phyloP scores from a whole-genome alignment of 2,329 filamentous ascomycete species.

The Arthrinium phaeospermum region DNA sequence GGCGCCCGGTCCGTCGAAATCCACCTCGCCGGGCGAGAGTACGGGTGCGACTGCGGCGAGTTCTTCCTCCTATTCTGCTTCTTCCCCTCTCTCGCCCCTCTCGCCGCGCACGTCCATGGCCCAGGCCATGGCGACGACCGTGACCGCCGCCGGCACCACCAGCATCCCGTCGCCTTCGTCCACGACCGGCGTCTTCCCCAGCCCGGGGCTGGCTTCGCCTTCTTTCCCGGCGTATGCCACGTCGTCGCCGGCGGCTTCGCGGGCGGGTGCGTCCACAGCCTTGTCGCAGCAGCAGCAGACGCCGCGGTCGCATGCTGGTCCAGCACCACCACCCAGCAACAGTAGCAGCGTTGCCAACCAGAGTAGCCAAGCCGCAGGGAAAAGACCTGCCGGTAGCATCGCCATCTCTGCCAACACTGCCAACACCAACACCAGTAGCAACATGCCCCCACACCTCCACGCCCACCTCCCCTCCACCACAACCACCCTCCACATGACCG shows the following conservation, averaged over 20 bases:
- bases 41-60: neutral
- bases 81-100: slow-evolving; percentile 15
- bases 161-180: slow-evolving; percentile 42
- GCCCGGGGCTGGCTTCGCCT: slow-evolving; percentile 32
- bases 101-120: slow-evolving; percentile 18
- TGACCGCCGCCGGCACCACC: slow-evolving; percentile 4
- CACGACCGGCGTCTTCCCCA: slow-evolving; percentile 21
- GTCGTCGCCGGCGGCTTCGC: neutral
- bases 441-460: slow-evolving; percentile 24
- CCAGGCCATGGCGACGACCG: slow-evolving; percentile 24
- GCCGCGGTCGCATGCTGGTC: neutral
- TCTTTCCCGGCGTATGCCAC: neutral
- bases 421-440: slow-evolving; percentile 40
- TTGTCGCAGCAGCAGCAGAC: neutral
- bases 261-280: neutral
- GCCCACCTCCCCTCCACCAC: slow-evolving; percentile 48
- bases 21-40: neutral
- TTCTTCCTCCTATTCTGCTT: neutral
- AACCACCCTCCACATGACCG: slow-evolving; percentile 55
- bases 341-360: neutral
- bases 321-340: neutral
- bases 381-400: neutral
- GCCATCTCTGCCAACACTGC: slow-evolving; percentile 21
- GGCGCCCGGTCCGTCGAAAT: slow-evolving; percentile 18
- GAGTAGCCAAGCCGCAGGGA: neutral